A percentile compares a stretch with the other conserved stretches of the same genome.
phyloP scores from a whole-genome alignment of 2,329 filamentous ascomycete genomes.

The Diplodia mutila region DNA sequence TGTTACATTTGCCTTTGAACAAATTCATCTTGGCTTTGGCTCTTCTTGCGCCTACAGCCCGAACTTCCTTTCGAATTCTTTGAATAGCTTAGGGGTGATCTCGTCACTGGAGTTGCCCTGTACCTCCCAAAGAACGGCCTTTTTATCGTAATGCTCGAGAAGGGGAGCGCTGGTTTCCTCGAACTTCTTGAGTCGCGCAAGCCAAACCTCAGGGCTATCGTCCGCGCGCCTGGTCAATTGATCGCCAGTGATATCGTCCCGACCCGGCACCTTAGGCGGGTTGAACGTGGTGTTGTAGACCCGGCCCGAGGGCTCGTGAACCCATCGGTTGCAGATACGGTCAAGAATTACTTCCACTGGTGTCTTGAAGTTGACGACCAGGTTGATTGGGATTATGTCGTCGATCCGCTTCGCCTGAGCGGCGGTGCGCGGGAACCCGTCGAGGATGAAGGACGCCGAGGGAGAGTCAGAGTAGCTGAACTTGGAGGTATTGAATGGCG shows the following conservation, averaged over 20 bases:
- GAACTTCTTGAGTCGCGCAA: slow-evolving; percentile 77
- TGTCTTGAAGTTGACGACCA: slow-evolving; percentile 85
- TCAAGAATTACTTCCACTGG: slow-evolving; percentile 85
- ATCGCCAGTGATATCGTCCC: slow-evolving; percentile 91
- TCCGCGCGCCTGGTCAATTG: slow-evolving; percentile 79
- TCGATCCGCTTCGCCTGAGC: slow-evolving; percentile 79
- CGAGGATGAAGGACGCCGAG: slow-evolving; percentile 86
- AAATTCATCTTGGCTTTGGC: background rate
- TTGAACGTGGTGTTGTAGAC: slow-evolving; percentile 97
- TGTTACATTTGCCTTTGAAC: slow-evolving; percentile 7
- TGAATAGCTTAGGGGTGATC: slow-evolving; percentile 86
- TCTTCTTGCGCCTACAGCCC: slow-evolving; percentile 32
- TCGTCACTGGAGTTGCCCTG: slow-evolving; percentile 90
- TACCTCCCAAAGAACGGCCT: slow-evolving; percentile 84
- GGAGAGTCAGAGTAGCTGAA: slow-evolving; percentile 67
- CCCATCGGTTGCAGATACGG: slow-evolving; percentile 89
- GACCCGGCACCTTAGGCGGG: slow-evolving; percentile 75
- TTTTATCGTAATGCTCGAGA: slow-evolving; percentile 83
- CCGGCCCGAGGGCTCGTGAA: slow-evolving; percentile 86
- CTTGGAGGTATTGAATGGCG: slow-evolving; percentile 39
- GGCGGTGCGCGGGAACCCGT: slow-evolving; percentile 92
- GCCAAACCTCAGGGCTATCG: slow-evolving; percentile 86
- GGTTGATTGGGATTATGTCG: slow-evolving; percentile 85
- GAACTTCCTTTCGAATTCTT: slow-evolving; percentile 81
- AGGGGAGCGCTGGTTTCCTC: slow-evolving; percentile 83